Conservation (phyloP, 1,139 yeast genomes). For the Saccharomyces pastorianus region DNA sequence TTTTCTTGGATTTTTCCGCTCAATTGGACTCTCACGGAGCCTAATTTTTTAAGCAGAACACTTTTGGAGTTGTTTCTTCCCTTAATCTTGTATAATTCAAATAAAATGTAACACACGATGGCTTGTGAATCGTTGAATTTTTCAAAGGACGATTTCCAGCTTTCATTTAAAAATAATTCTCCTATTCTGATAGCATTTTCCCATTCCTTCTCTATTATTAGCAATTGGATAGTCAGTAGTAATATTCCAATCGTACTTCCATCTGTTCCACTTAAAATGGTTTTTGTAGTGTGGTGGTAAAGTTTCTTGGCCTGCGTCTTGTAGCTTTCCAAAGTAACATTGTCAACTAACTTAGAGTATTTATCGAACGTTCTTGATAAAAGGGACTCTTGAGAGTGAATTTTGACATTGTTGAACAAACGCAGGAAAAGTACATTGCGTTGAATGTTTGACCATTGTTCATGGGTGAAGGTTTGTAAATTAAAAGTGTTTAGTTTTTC, state of each 20-base stretch:
- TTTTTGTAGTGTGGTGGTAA: conserved; percentile 14
- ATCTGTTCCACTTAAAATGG: conserved; percentile 15
- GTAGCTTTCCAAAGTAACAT: conserved; percentile 24
- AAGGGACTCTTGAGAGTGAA: conserved; percentile 11
- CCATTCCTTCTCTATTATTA: conserved; percentile 22
- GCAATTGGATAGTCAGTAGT: conserved; percentile 23
- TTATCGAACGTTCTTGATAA: conserved; percentile 19
- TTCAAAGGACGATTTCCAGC: conserved; percentile 3
- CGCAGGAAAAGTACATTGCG: conserved; percentile 20
- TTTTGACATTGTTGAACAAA: conserved; percentile 21
- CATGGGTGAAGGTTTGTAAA: conserved; percentile 18
- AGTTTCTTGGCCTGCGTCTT: conserved; percentile 26
- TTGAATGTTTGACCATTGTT: conserved; percentile 22
- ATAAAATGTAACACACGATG: conserved; percentile 18
- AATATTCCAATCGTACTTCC: conserved; percentile 21
- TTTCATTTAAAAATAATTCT: conserved; percentile 19
- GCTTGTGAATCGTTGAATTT: conserved; percentile 7
- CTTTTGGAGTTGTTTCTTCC: conserved; percentile 19
- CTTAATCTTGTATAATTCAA: conserved; percentile 21
- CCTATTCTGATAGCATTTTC: conserved; percentile 26
- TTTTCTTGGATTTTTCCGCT: conserved; percentile 1
- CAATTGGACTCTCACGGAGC: not conserved
- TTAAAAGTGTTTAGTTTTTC: conserved; percentile 19
- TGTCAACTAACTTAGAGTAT: conserved; percentile 22
- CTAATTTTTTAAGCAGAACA: conserved; percentile 14